Evolutionary conservation across 768 basidiomycete genomes (phyloP).

Genomic region (Phlebiopsis gigantea): DNA sequence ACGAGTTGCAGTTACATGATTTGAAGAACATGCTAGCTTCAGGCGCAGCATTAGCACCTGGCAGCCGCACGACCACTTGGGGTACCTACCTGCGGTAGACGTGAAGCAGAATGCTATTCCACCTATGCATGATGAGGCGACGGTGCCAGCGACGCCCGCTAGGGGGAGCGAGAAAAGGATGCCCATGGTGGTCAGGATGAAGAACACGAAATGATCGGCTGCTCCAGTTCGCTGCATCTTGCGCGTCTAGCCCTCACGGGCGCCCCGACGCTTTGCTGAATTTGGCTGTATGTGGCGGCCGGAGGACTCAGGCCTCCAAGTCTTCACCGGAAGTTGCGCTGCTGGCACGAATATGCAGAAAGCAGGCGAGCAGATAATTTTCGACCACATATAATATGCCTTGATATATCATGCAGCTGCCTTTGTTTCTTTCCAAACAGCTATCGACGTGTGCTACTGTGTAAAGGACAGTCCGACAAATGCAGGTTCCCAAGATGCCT

Average conservation of each 20-base stretch:
- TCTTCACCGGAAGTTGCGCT: too few species aligned
- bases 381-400: too few species aligned
- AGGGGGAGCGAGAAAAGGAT: conserved; percentile 69
- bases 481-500: too few species aligned
- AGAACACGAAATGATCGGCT: conserved; percentile 1
- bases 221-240: conserved; percentile 1
- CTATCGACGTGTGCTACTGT: too few species aligned
- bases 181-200: conserved; percentile 47
- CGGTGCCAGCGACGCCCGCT: conserved; percentile 57
- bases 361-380: too few species aligned
- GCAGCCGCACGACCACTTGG: background rate
- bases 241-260: background rate
- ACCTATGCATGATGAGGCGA: conserved; percentile 80
- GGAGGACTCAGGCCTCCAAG: too few species aligned
- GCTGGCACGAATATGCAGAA: too few species aligned
- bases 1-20: conserved; percentile 98
- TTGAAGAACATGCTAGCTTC: conserved; percentile 95
- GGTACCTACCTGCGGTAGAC: conserved; percentile 66
- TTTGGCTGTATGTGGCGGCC: too few species aligned
- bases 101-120: conserved; percentile 84
- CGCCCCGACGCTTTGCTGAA: background rate
- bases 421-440: too few species aligned
- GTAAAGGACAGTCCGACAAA: too few species aligned
- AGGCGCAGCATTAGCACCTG: background rate
- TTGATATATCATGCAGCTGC: too few species aligned